These are phyloP conservation scores for Diatrype stigma DNA, from an alignment of 2,329 filamentous ascomycete genomes.

Conservation along the genomic window DNA sequence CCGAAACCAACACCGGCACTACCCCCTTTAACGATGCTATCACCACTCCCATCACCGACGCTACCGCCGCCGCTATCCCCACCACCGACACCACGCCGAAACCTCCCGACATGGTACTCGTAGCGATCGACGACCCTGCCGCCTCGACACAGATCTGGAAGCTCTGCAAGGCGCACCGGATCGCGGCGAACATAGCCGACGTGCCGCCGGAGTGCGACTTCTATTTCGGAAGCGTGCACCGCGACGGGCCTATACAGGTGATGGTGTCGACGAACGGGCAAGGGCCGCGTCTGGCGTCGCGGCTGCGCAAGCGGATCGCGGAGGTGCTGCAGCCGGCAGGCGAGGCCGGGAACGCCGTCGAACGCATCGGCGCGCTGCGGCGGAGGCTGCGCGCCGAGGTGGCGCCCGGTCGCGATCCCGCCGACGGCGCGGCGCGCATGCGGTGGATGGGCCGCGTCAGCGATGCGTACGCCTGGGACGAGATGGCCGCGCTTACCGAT, in stretches of 20 bases:
- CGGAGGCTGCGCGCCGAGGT: slow-evolving; percentile 68
- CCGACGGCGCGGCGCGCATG: slow-evolving; percentile 85
- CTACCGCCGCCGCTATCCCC: background rate
- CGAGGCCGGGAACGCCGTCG: slow-evolving; percentile 81
- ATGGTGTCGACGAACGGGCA: slow-evolving; percentile 99
- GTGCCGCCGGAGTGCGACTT: slow-evolving; percentile 97
- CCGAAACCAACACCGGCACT: background rate
- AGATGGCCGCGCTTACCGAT: slow-evolving; percentile 77
- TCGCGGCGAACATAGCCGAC: slow-evolving; percentile 94
- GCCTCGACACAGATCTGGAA: slow-evolving; percentile 92
- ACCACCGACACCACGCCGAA: background rate
- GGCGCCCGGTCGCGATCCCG: slow-evolving; percentile 60
- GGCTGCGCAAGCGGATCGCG: slow-evolving; percentile 80
- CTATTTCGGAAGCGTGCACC: slow-evolving; percentile 94
- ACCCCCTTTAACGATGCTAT: background rate
- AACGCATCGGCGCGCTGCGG: slow-evolving; percentile 76
- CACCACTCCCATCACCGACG: background rate
- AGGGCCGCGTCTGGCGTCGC: slow-evolving; percentile 83
- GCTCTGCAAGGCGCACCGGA: slow-evolving; percentile 77
- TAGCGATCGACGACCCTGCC: slow-evolving; percentile 86
- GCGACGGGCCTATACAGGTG: slow-evolving; percentile 91
- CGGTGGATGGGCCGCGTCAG: slow-evolving; percentile 93
- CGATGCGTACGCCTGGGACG: slow-evolving; percentile 78
- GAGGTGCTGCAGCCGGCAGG: slow-evolving; percentile 65
- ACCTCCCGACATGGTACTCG: slow-evolving; percentile 74